Base-by-base conservation (phyloP, 2,329 filamentous ascomycete species). In the Thielaviopsis populi region DNA sequence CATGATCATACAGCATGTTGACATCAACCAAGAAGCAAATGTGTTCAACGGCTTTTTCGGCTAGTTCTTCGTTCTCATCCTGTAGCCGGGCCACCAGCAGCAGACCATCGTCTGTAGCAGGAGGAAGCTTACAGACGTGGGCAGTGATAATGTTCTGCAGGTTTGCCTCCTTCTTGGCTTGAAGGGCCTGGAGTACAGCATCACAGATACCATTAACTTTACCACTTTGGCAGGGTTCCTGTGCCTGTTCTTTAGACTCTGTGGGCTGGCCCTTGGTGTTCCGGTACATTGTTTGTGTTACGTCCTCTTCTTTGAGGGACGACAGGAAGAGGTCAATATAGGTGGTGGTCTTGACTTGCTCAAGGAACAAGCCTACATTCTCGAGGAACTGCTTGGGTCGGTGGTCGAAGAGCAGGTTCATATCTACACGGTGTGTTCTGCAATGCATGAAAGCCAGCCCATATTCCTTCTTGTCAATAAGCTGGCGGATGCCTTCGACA, bases 1-100 rank as follows among this genome's bases (percentile, higher is more conserved):
- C 89, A 66, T 91, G 86, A 67, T 96, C 89, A 70, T 96, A 99
- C 0, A 99, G 82, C 46, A 85, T 85, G 72, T 96, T 95, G 56
- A 95, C 87, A 73, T 99, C 94, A 0, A 91, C 89, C 50, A 99
- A 80, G 78, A 99, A 99, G 78, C 91, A 97, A 66, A 99, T 96
- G 71, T 99, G 94, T 72, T 96, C 91, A 24, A 96, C 87, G 0
- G 92, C 92, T 72, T 86, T 87, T 69, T 97, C 92, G 0, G 90
- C 89, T 68, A 91, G 79, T 62, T 84, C 81, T 50, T 83, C 78
- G 60, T 87, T 83, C 68, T 86, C 81, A 63, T 81, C 79, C 78
- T 84, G 81, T 42, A 99, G 76, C 63, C 85, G 81, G 3, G 89
- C 86, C 41, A 97, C 88, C 40, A 97, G 83, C 1, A 76, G 76